phyloP scores from a whole-genome alignment of 257 asterid genomes.

The Avicennia marina region DNA sequence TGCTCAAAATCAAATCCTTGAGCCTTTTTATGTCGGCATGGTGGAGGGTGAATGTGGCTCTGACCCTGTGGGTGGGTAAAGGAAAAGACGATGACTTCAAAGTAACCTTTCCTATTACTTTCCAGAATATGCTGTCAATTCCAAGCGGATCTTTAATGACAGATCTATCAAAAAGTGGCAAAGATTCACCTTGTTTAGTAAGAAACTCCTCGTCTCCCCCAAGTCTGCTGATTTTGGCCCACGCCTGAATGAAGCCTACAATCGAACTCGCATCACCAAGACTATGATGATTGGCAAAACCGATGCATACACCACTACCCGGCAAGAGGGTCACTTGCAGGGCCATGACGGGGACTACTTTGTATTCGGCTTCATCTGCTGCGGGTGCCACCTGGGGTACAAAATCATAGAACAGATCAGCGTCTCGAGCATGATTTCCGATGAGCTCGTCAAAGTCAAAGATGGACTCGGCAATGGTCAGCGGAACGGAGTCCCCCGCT shows the following conservation, averaged over 20 bases:
- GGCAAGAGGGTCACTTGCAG: constrained; percentile 48
- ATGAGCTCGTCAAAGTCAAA: constrained; percentile 23
- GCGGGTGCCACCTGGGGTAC: constrained; percentile 26
- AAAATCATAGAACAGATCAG: constrained; percentile 28
- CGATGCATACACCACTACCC: constrained; percentile 31
- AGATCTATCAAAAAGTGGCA: constrained; percentile 29
- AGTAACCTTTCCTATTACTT: constrained; percentile 7
- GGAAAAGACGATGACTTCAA: neutral
- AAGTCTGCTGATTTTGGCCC: constrained; percentile 32
- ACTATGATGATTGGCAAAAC: constrained; percentile 26
- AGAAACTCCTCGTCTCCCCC: constrained; percentile 15
- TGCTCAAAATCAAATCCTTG: constrained; percentile 25
- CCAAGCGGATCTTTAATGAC: constrained; percentile 20
- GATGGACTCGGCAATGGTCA: constrained; percentile 23
- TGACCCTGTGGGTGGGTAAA: constrained; percentile 26
- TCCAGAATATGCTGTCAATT: constrained; percentile 19
- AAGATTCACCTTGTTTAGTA: neutral
- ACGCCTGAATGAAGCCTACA: constrained; percentile 24
- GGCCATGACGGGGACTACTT: constrained; percentile 25
- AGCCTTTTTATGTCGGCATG: constrained; percentile 27
- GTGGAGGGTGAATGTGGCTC: constrained; percentile 34
- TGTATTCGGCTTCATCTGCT: constrained; percentile 7
- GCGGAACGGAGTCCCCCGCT: constrained; percentile 32
- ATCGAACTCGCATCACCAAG: constrained; percentile 36
- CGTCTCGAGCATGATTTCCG: constrained; percentile 22